These are phyloP conservation scores for Sarocladium kiliense DNA, from an alignment of 2,329 filamentous ascomycete species.

Conservation along the genomic window DNA sequence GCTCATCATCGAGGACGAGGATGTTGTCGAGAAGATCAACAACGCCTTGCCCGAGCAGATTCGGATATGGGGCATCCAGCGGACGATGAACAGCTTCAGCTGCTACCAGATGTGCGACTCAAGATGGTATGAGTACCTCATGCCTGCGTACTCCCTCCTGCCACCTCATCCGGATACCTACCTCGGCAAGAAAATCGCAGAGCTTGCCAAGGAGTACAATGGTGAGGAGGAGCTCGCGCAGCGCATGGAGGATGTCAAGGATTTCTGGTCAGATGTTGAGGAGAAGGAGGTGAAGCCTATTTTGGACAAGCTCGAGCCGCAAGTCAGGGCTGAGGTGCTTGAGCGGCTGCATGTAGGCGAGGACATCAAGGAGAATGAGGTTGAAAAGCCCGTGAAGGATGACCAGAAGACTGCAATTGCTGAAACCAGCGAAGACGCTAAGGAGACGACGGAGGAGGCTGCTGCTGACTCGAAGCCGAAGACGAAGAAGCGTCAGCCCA, in stretches of 20 bases:
- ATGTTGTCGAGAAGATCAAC: constrained; percentile 90
- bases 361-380: constrained; percentile 12
- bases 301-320: constrained; percentile 56
- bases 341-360: constrained; percentile 48
- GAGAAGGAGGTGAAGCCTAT: constrained; percentile 73
- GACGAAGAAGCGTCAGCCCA: constrained; percentile 28
- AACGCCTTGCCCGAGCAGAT: constrained; percentile 80
- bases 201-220: constrained; percentile 68
- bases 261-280: constrained; percentile 81
- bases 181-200: constrained; percentile 76
- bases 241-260: constrained; percentile 70
- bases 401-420: constrained; percentile 13
- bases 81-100: constrained; percentile 86
- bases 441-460: constrained; percentile 17
- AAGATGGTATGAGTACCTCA: constrained; percentile 93
- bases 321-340: constrained; percentile 57
- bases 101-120: constrained; percentile 95
- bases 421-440: constrained; percentile 13
- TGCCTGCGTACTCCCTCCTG: constrained; percentile 87
- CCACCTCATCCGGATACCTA: constrained; percentile 88
- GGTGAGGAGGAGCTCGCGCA: constrained; percentile 63
- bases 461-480: not conserved
- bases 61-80: constrained; percentile 87
- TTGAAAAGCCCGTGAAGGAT: constrained; percentile 21
- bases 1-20: constrained; percentile 86